These are phyloP conservation scores for Saraca asoca DNA, from an alignment of 331 rosid species.

Conservation along the genomic window DNA sequence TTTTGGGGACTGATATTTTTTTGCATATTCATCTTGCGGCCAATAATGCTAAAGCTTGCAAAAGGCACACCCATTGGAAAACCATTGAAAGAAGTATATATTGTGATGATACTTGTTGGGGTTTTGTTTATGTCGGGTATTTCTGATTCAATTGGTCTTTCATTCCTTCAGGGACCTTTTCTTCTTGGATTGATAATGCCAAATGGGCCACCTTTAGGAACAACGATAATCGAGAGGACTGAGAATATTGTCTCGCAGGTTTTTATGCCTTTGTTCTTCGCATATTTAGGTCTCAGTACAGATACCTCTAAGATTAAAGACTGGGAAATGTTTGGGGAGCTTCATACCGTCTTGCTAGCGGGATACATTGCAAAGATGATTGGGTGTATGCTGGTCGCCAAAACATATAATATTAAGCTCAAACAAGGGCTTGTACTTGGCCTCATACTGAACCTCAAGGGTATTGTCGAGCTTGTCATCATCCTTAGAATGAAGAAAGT, in stretches of 20 bases:
- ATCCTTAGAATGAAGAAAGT: neutral
- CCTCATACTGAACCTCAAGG: constrained; percentile 52
- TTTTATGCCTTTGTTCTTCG: constrained; percentile 47
- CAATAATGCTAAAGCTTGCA: constrained; percentile 4
- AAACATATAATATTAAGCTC: constrained; percentile 40
- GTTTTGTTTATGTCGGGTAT: constrained; percentile 26
- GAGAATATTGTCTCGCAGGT: constrained; percentile 40
- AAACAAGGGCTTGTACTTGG: constrained; percentile 47
- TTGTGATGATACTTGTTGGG: constrained; percentile 23
- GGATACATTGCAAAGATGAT: constrained; percentile 36
- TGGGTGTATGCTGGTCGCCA: constrained; percentile 32
- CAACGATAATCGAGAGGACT: constrained; percentile 45
- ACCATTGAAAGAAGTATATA: constrained; percentile 40
- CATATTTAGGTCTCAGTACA: constrained; percentile 38
- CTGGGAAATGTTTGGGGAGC: constrained; percentile 29
- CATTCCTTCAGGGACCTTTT: constrained; percentile 39
- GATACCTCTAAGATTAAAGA: neutral
- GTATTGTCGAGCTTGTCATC: constrained; percentile 41
- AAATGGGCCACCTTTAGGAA: constrained; percentile 60
- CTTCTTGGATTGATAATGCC: constrained; percentile 51
- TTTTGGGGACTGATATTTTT: neutral
- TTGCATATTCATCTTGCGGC: constrained; percentile 20
- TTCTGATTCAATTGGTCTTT: constrained; percentile 28
- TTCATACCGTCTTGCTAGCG: constrained; percentile 30
- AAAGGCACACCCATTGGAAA: constrained; percentile 43